Evolutionary conservation across 495 filamentous ascomycete genomes (phyloP), one percentile per base, ranked within the genome.

Genomic region (Cercophora sp.): DNA sequence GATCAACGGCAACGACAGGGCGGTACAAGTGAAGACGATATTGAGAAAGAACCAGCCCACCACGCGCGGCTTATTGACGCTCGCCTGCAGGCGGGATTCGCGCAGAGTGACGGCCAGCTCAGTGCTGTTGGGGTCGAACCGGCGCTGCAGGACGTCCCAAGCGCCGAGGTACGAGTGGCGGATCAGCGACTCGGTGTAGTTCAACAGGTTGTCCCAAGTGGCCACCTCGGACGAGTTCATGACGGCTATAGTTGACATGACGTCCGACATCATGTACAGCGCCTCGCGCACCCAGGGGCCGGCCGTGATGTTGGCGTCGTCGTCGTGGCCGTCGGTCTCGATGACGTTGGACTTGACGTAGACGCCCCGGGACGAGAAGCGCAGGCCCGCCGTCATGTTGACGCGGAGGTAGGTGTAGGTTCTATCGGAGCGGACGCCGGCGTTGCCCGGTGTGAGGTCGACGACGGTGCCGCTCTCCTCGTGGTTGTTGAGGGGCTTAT

Each of bases 81-180:
- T 18, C 25, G 44, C 44, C 44, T 27, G 25, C 23, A 48, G 22
- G 15, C 44, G n/a, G 13, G 44, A 27, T 27, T 48, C 44, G 13
- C 19, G 16, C 3, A 48, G 8, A 10, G 29, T 27, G 13, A 48
- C 44, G 11, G 16, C 9, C 44, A 48, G 25, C 4, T 29, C 27
- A 2, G 44, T 48, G 44, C 44, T 48, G 22, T 48, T 48, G 13
- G 44, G 44, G 13, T 48, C 44, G 23, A 27, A 48, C 25, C 6
- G n/a, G 13, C 25, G n/a, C 13, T 48, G 44, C 23, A 48, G 26
- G 16, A 19, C 16, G 4, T 24, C 34, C 44, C 44, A 48, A 15
- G 44, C 22, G 10, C 25, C 44, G 25, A 48, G 29, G 44, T 48
- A 48, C 22, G 6, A 10, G 13, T 8, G 34, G 13, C 44, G 44